These are phyloP conservation scores for Alternaria gansuensis DNA, from an alignment of 2,329 filamentous ascomycete genomes.

Conservation along the genomic window DNA sequence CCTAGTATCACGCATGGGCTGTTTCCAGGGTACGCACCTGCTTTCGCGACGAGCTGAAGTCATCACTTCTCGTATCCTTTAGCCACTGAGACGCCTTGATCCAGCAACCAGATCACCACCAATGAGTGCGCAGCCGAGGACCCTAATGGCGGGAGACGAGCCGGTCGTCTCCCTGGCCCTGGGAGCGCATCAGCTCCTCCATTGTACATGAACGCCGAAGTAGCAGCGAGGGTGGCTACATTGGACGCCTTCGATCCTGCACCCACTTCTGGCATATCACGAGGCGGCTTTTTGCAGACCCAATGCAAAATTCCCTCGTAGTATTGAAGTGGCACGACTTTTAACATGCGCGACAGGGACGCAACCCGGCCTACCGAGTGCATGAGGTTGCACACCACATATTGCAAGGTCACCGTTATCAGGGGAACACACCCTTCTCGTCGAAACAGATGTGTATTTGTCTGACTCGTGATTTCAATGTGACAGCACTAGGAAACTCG, in stretches of 20 bases:
- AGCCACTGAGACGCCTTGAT: constrained; percentile 17
- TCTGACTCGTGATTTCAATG: constrained; percentile 7
- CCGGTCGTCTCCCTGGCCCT: constrained; percentile 30
- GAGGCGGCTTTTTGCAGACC: background rate
- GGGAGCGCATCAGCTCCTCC: constrained; percentile 23
- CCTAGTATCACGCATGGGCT: constrained; percentile 3
- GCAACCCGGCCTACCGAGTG: background rate
- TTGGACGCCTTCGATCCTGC: constrained; percentile 9
- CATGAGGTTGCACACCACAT: background rate
- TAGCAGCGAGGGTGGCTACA: constrained; percentile 14
- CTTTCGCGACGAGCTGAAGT: constrained; percentile 20
- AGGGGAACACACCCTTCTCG: background rate
- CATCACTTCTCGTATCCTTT: constrained; percentile 13
- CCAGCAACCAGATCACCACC: constrained; percentile 18
- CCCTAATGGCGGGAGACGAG: constrained; percentile 33
- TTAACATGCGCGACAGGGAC: background rate
- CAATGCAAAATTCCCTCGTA: background rate
- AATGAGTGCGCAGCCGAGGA: constrained; percentile 21
- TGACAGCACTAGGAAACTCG: background rate
- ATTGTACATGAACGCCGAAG: constrained; percentile 15
- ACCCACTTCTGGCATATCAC: constrained; percentile 9
- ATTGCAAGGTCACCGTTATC: constrained; percentile 7
- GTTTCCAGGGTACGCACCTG: constrained; percentile 12
- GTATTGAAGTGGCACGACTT: background rate
- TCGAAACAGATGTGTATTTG: background rate